These are phyloP conservation scores for Zygoascus flipseniorum DNA, from an alignment of 805 yeast species.

Conservation along the genomic window DNA sequence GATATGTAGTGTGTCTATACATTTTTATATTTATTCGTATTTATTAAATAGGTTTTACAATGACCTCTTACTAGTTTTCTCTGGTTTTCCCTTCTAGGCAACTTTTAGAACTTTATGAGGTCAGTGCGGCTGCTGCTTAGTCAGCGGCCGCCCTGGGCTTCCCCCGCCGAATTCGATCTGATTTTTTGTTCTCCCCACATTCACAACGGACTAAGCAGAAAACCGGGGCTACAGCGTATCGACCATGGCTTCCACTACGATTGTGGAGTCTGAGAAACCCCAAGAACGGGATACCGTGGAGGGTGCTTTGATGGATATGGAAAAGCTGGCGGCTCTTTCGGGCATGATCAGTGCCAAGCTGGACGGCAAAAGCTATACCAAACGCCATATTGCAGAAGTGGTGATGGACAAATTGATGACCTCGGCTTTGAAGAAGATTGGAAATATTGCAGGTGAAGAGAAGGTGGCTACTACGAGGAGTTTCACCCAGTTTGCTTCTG, in stretches of 20 bases:
- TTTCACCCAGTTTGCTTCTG: neutral
- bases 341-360: neutral
- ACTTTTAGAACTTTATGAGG: too few species aligned
- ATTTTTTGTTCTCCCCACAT: too few species aligned
- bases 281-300: neutral
- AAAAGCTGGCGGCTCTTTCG: neutral
- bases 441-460: neutral
- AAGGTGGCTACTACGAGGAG: neutral
- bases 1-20: too few species aligned
- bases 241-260: neutral
- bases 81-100: too few species aligned
- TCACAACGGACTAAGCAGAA: too few species aligned
- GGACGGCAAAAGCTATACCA: neutral
- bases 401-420: neutral
- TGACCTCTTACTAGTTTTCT: too few species aligned
- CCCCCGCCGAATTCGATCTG: too few species aligned
- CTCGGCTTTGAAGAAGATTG: neutral
- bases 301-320: neutral
- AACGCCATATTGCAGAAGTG: neutral
- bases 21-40: too few species aligned
- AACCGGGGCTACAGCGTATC: too few species aligned
- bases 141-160: too few species aligned
- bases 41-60: too few species aligned
- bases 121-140: too few species aligned
- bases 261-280: neutral